phyloP scores from a whole-genome alignment of 805 yeast genomes.

The Yueomyces sinensis region DNA sequence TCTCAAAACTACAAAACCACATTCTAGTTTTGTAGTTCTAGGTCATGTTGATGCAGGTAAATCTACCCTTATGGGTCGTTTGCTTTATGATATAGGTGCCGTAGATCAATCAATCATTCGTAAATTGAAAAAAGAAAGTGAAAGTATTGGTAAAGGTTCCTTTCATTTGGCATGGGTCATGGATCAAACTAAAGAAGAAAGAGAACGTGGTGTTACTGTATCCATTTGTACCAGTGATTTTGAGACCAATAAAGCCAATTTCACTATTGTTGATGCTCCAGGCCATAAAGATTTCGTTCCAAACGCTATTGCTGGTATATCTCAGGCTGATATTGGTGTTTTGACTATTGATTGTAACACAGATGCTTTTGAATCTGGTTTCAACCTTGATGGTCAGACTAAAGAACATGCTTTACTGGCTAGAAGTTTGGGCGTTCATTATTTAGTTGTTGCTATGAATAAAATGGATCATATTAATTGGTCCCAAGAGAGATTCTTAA shows the following conservation, averaged over 20 bases:
- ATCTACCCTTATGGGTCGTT: conserved; percentile 96
- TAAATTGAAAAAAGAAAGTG: conserved; percentile 92
- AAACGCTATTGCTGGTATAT: conserved; percentile 98
- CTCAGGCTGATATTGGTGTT: conserved; percentile 97
- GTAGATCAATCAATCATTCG: conserved; percentile 95
- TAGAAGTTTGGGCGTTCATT: conserved; percentile 91
- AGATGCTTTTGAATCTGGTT: conserved; percentile 98
- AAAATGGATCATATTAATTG: conserved; percentile 79
- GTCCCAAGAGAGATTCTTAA: conserved; percentile 86
- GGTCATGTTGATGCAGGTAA: conserved; percentile 99
- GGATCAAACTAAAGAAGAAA: conserved; percentile 98
- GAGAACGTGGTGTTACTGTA: conserved; percentile 96
- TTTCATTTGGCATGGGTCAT: conserved; percentile 99
- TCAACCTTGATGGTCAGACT: conserved; percentile 96
- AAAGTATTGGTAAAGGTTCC: conserved; percentile 97
- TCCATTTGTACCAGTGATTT: conserved; percentile 96
- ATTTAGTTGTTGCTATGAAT: conserved; percentile 82
- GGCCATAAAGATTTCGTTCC: conserved; percentile 98
- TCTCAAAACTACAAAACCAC: conserved; percentile 84
- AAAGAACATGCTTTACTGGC: conserved; percentile 95
- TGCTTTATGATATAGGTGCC: conserved; percentile 83
- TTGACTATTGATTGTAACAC: conserved; percentile 93
- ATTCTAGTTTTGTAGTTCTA: conserved; percentile 90
- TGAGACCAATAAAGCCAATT: conserved; percentile 88
- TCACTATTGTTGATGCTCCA: conserved; percentile 97